Base-by-base conservation (phyloP, 108 stramenopile genomes). In the Cyclotella cryptica region DNA sequence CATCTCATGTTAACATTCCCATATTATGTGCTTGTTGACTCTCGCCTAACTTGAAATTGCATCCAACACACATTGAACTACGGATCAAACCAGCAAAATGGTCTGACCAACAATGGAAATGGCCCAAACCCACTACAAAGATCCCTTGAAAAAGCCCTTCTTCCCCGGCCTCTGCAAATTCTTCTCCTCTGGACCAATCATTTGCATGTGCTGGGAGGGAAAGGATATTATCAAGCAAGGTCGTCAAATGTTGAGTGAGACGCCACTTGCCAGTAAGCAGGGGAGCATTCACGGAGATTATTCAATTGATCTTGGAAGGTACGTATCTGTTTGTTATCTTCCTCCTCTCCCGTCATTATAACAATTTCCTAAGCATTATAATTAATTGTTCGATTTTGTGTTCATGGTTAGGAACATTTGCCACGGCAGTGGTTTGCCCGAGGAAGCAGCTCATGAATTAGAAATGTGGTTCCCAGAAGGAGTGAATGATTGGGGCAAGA, bases 161-260 rank as follows among this genome's bases (percentile, higher is more conserved):
- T 98, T 91, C 78, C 86, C 89, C 21, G 90, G 93, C 68, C 93
- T 98, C 29, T 80, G 93, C 82, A 84, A 87, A 45, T 98, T 96
- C 93, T 96, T 98, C 79, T 79, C 82, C 54, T 91, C 88, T 53
- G 98, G 98, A 26, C 98, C 98, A 18, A 96, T 98, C 83, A 86
- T 93, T 30, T 93, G 92, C 88, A 94, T 97, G 80, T 92, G 90
- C 85, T 88, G 85, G 87, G 89, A 90, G 60, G 89, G 88, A 12
- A 92, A 92, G 80, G 90, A 93, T 72, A 87, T 90, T 44, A 93
- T 93, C 69, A 84, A 84, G 44, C 90, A 93, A 67, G 93, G 93
- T 42, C 88, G 98, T 26, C 94, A 90, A 75, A 96, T 98, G 96
- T 85, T 97, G 15, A 96, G 97, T 19, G 92, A 88, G 78, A 88